phyloP scores from a whole-genome alignment of 176 grass and related monocot genomes.

The Pharus latifolius region DNA sequence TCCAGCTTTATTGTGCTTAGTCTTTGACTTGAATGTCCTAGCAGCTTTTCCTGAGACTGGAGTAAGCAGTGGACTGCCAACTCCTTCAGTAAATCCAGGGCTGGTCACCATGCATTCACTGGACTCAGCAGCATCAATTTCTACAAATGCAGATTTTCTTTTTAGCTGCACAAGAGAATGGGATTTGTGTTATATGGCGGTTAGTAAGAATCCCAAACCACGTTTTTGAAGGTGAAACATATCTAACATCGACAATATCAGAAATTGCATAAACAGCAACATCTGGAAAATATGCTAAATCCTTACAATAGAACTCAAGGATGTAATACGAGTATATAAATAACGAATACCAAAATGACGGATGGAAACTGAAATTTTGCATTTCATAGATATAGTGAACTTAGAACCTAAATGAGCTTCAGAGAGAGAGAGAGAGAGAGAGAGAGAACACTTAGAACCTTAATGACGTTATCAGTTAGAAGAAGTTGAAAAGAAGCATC shows the following conservation, averaged over 20 bases:
- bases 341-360: background rate
- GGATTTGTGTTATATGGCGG: background rate
- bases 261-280: background rate
- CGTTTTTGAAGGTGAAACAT: background rate
- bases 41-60: slow-evolving; percentile 61
- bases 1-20: slow-evolving; percentile 59
- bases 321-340: background rate
- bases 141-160: slow-evolving; percentile 45
- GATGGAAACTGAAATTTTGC: background rate
- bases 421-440: no score
- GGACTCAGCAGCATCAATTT: slow-evolving; percentile 55
- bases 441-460: background rate
- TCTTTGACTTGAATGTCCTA: slow-evolving; percentile 55
- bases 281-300: slow-evolving; percentile 4
- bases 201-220: slow-evolving; percentile 1
- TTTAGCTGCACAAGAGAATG: slow-evolving; percentile 48
- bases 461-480: background rate
- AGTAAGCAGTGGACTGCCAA: slow-evolving; percentile 52
- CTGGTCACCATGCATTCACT: slow-evolving; percentile 60
- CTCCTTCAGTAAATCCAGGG: slow-evolving; percentile 21
- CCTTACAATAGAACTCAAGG: background rate
- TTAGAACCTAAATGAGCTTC: background rate
- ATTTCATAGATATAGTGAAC: background rate
- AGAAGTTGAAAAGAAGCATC: background rate
- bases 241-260: background rate